Percentiles rank a stretch among this genome's conserved stretches.
Evolutionary conservation across 2,329 filamentous ascomycete genomes (phyloP).

Genomic region (Trichophyton simii): DNA sequence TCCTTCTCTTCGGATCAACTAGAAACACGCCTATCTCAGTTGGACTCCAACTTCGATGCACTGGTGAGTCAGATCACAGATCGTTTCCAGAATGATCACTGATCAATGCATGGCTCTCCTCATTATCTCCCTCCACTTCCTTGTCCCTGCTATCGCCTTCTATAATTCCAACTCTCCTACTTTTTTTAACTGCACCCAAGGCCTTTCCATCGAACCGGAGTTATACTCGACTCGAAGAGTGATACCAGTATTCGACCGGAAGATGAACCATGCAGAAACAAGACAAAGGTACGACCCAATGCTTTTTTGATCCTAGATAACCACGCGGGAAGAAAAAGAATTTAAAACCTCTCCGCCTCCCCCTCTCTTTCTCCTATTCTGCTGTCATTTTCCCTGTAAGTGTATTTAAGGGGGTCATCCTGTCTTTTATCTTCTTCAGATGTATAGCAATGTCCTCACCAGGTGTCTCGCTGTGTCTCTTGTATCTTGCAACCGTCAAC

Average conservation of each 20-base stretch:
- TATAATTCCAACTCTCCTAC: not conserved
- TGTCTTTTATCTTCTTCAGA: not conserved
- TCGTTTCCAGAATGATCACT: constrained; percentile 14
- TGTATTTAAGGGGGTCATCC: not conserved
- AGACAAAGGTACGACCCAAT: constrained; percentile 5
- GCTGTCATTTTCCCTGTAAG: not conserved
- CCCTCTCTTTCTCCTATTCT: not conserved
- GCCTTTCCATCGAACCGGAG: not conserved
- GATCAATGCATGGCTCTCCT: constrained; percentile 1
- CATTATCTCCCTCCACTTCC: not conserved
- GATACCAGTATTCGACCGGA: not conserved
- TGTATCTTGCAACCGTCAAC: too few relatives aligned
- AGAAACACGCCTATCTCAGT: not conserved
- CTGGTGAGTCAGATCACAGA: constrained; percentile 20
- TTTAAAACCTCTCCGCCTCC: not conserved
- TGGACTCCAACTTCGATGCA: constrained; percentile 7
- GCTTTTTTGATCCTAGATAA: not conserved
- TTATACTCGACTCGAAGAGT: not conserved
- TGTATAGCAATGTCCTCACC: not conserved
- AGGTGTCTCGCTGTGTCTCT: not conserved
- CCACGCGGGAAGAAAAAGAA: not conserved
- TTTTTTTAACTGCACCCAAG: not conserved
- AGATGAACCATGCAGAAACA: not conserved
- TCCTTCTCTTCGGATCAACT: not conserved
- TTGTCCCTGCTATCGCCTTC: not conserved